Base-by-base conservation (phyloP, 176 grass and related monocot species). In the Eragrostis curvula region DNA sequence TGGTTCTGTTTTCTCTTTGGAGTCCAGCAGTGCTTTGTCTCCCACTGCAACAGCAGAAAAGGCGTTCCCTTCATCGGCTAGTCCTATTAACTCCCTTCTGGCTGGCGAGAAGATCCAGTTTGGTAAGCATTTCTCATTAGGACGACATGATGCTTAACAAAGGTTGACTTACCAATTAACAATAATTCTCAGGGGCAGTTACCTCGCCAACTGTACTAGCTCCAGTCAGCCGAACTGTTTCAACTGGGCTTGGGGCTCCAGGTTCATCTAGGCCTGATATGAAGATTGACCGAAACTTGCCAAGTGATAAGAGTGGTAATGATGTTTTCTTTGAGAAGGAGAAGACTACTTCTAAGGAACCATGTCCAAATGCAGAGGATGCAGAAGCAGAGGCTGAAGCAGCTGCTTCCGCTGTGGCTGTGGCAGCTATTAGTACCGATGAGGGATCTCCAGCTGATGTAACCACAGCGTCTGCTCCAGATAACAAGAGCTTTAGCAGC, bases 61-160 rank as follows among this genome's bases (percentile, higher is more conserved):
- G 47, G 68, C 78, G 12, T 86, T 83, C 40, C 63, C 82, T 84
- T 88, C 83, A 77, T 94, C 85, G 80, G 40, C 79, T 86, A 94
- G 84, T 67, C 83, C 92, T 81, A 90, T 95, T 71, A 93, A 85
- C 66, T 98, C 95, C 75, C 84, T 98, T 81, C 71, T 98, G 67
- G 92, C 88, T 5, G 88, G 90, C 62, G 88, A 98, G 83, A 98
- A 93, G 81, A 98, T 98, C 78, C 95, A 95, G 81, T 98, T 98
- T 91, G 95, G 95, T 94, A 88, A 91, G 92, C 66, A 72, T 12
- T 77, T 83, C 65, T 62, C 71, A 79, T 75, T 60, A 82, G 29
- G 77, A 74, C 59, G 58, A 45, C 58, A 71, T 73, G 39, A 55
- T 88, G 61, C 77, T 66, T 79, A 17, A 10, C 25, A 11, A 23